phyloP scores from a whole-genome alignment of 1,284 basidiomycete genomes.

The Neonothopanus nambi region DNA sequence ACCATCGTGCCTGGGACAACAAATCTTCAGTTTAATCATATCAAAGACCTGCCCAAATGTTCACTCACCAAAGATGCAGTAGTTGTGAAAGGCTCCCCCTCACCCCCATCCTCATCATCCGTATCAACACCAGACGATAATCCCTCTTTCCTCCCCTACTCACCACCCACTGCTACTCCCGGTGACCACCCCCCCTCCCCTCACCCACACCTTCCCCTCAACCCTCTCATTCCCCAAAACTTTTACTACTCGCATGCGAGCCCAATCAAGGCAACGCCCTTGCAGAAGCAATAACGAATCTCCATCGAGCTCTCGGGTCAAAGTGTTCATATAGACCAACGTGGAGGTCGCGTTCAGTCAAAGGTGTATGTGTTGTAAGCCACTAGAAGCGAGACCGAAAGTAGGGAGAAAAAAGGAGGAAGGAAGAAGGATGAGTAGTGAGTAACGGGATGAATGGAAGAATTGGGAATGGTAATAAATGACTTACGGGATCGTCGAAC shows the following conservation, averaged over 20 bases:
- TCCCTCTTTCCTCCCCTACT: no score
- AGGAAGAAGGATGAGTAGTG: no score
- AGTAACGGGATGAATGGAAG: no score
- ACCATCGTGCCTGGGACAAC: no score
- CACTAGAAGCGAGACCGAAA: no score
- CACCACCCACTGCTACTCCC: no score
- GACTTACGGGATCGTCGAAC: slow-evolving; percentile 61
- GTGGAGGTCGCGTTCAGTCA: slow-evolving; percentile 70
- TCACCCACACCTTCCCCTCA: slow-evolving; percentile 17
- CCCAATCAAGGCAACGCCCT: slow-evolving; percentile 53
- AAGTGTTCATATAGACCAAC: slow-evolving; percentile 77
- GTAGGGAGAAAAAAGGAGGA: no score
- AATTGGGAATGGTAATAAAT: no score
- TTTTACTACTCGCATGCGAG: no score
- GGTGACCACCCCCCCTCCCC: slow-evolving; percentile 8
- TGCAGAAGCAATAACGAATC: slow-evolving; percentile 63
- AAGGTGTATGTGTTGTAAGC: slow-evolving; percentile 64
- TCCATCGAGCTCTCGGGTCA: slow-evolving; percentile 69
- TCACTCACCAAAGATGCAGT: slow-evolving; percentile 13
- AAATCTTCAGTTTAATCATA: no score
- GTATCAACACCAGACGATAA: no score
- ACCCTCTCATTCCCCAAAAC: not conserved
- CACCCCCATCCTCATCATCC: slow-evolving; percentile 34
- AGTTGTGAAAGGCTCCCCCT: slow-evolving; percentile 14
- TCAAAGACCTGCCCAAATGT: no score